Conservation (phyloP, 2,329 filamentous ascomycete species). For the Fonsecaea erecta region DNA sequence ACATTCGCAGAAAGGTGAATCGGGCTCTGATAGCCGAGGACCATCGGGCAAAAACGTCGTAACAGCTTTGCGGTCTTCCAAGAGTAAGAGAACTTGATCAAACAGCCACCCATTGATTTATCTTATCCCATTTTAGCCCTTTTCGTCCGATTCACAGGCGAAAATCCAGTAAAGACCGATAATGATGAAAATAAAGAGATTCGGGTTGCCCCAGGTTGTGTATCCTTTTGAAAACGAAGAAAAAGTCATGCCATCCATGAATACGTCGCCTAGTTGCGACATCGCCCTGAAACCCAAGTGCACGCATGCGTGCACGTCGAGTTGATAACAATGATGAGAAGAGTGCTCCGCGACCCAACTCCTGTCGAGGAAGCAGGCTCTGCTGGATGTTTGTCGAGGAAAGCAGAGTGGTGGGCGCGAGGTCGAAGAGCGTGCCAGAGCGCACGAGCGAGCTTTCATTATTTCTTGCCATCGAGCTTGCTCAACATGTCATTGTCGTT, state of each 20-base stretch:
- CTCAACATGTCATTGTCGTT: conserved; percentile 57
- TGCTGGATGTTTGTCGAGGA: not conserved
- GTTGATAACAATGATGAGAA: not conserved
- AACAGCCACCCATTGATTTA: conserved; percentile 36
- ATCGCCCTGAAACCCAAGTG: not conserved
- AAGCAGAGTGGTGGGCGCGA: not conserved
- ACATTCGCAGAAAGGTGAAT: conserved; percentile 26
- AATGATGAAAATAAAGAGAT: conserved; percentile 31
- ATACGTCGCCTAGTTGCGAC: not conserved
- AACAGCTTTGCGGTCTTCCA: conserved; percentile 14
- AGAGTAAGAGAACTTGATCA: conserved; percentile 31
- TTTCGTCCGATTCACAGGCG: conserved; percentile 27
- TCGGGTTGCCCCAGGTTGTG: conserved; percentile 38
- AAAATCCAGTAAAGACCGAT: conserved; percentile 33
- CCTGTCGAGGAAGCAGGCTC: conserved; percentile 3
- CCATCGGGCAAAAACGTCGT: conserved; percentile 21
- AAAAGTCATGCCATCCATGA: conserved; percentile 11
- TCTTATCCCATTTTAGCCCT: conserved; percentile 27
- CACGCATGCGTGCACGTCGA: not conserved
- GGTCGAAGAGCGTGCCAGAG: not conserved
- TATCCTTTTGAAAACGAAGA: conserved; percentile 31
- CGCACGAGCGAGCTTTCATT: conserved; percentile 1
- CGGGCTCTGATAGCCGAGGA: conserved; percentile 33
- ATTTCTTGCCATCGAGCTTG: conserved; percentile 40
- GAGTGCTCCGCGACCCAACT: conserved; percentile 12